A percentile compares a stretch with the other conserved stretches of the same genome.
Evolutionary conservation across 257 asterid species (phyloP).

Genomic region (Nicotiana noctiflora): DNA sequence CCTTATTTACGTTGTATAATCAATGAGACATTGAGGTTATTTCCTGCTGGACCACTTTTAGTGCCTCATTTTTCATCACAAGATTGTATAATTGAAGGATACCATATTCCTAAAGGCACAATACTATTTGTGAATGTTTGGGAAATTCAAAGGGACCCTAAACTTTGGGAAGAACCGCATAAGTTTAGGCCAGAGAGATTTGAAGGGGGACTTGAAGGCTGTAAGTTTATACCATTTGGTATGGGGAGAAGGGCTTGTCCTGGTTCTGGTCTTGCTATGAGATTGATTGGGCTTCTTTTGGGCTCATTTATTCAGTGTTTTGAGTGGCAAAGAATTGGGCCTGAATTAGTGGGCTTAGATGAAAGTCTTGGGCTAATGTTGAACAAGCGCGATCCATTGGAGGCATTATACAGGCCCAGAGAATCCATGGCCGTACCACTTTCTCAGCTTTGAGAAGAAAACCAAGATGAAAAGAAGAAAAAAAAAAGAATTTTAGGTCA

Average conservation of each 20-base stretch:
- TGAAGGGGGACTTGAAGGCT: not conserved
- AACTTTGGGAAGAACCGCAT: conserved; percentile 16
- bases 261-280: conserved; percentile 32
- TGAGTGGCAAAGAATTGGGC: conserved; percentile 42
- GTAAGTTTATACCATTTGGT: conserved; percentile 29
- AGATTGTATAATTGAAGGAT: conserved; percentile 20
- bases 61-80: conserved; percentile 27
- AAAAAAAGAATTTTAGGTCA: no score
- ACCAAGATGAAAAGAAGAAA: no score
- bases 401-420: conserved; percentile 31
- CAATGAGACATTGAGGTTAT: conserved; percentile 27
- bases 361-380: conserved; percentile 26
- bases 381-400: conserved; percentile 29
- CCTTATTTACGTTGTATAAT: conserved; percentile 27
- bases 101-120: conserved; percentile 14
- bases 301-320: conserved; percentile 40
- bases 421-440: conserved; percentile 15
- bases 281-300: conserved; percentile 29
- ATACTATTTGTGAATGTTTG: conserved; percentile 30
- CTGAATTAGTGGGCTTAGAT: conserved; percentile 17
- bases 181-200: conserved; percentile 30
- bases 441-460: conserved; percentile 2
- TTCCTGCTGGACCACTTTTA: conserved; percentile 30
- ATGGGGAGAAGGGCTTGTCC: conserved; percentile 52
- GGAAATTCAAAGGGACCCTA: conserved; percentile 28